Evolutionary conservation across 345 rosid genomes (phyloP), one percentile per base, ranked within the genome.

Genomic region (Cardamine chenopodiifolia): DNA sequence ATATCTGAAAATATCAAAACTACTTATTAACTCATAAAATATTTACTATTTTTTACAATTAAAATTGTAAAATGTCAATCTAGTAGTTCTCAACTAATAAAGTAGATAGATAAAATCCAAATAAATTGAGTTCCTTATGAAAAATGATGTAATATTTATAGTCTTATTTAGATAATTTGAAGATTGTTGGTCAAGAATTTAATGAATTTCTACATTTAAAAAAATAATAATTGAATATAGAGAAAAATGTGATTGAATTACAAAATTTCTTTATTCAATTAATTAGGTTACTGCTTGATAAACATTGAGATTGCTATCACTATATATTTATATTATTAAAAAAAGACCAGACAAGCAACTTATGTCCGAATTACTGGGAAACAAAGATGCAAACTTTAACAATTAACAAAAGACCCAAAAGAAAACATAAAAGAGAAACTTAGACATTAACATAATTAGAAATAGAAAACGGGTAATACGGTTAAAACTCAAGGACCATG

Each of bases 91-190:
- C 53, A 72, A 23, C 39, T 23, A 18, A 17, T 58, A 34, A 23
- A 50, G 42, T 37, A 58, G 55, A 50, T 50, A 72, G 40, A 37
- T 34, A 10, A 6, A 61, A 34, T 42, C 45, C 19, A 60, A 35
- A 4, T 7, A 49, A 17, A 34, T 23, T 10, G 40, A 35, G 40
- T 35, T 35, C 14, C 15, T n/a, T 5, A 39, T 25, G n/a, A 17
- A 7, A 2, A 35, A 19, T 26, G 9, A 26, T 40, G 29, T 11
- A 19, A 17, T 6, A 35, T 35, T 22, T 67, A n/a, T 23, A 6
- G 11, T 70, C 44, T 31, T 65, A 34, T 13, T n/a, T 39, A 10
- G 26, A 17, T 18, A 12, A 28, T 65, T 35, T 10, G 14, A 35
- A 35, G 13, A 34, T 10, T 35, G 2, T 35, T 35, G 13, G 3